Percentiles rank a stretch among this genome's conserved stretches.
These are phyloP conservation scores for Picea glauca DNA, from an alignment of 75 land plant species.

Conservation along the genomic window DNA sequence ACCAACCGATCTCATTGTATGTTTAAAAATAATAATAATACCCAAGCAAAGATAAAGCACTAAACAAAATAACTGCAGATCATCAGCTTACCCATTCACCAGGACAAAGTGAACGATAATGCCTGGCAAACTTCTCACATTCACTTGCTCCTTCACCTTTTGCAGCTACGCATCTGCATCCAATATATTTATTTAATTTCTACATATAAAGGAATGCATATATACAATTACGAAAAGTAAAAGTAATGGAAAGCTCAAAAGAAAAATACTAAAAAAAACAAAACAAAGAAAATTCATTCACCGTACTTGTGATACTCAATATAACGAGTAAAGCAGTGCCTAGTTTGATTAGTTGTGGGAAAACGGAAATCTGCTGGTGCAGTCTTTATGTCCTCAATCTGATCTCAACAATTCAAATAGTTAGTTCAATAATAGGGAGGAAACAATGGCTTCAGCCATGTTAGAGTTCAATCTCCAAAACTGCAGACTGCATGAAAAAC, in stretches of 20 bases:
- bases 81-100: constrained; percentile 70
- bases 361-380: constrained; percentile 71
- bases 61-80: neutral
- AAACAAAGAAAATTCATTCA: neutral
- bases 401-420: constrained; percentile 7
- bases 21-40: neutral
- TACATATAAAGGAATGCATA: neutral
- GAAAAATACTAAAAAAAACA: neutral
- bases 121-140: constrained; percentile 80
- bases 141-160: constrained; percentile 81
- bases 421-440: neutral
- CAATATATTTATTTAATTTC: neutral
- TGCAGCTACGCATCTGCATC: constrained; percentile 47
- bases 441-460: no score
- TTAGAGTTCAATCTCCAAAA: neutral
- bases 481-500: neutral
- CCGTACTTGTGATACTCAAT: constrained; percentile 71
- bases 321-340: constrained; percentile 78
- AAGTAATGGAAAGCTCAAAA: neutral
- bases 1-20: neutral
- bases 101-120: constrained; percentile 82
- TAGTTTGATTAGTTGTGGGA: constrained; percentile 73
- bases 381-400: constrained; percentile 51
- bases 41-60: neutral
- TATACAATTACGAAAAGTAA: neutral